Base-by-base conservation (phyloP, 1,284 basidiomycete species). In the Ceratobasidium sp. region DNA sequence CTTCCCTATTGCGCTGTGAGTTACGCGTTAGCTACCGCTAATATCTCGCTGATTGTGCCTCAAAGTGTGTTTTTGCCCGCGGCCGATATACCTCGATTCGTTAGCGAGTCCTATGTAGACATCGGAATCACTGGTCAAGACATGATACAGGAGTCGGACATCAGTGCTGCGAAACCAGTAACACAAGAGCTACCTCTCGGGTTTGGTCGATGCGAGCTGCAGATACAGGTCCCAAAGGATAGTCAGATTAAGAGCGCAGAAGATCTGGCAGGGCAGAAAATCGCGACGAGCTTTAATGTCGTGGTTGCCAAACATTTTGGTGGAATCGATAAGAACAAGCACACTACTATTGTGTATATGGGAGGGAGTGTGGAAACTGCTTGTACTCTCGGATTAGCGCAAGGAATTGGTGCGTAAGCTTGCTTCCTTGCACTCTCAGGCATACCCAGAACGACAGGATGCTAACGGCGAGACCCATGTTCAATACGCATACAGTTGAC, bases 341-440 rank as follows among this genome's bases (percentile, higher is more conserved):
- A 89, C 89, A 98, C 97, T 0, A 90, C 89, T 83, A 95, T 99
- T 77, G 96, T 97, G 84, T 99, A 99, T 84, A 93, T 99, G 10
- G 97, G 97, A 6, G 97, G 97, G 0, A 97, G 95, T 83, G 97
- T 99, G 0, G 98, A 99, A 86, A 97, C 98, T 1, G 98, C 97
- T n/a, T 99, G 97, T 86, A 92, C 97, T 0, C 89, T 99, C 10
- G 97, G 97, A 3, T 89, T 99, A 79, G 98, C 98, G 0, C 98
- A 99, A 86, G 97, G 97, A 26, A 99, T 99, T n/a, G n/a, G n/a
- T n/a, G n/a, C n/a, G n/a, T n/a, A n/a, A n/a, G n/a, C n/a, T n/a
- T n/a, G n/a, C n/a, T n/a, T n/a, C n/a, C n/a, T n/a, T n/a, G n/a
- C n/a, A n/a, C n/a, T n/a, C n/a, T n/a, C n/a, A n/a, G n/a, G n/a